phyloP scores from a whole-genome alignment of 208 protist species.

The Angomonas ambiguus region DNA sequence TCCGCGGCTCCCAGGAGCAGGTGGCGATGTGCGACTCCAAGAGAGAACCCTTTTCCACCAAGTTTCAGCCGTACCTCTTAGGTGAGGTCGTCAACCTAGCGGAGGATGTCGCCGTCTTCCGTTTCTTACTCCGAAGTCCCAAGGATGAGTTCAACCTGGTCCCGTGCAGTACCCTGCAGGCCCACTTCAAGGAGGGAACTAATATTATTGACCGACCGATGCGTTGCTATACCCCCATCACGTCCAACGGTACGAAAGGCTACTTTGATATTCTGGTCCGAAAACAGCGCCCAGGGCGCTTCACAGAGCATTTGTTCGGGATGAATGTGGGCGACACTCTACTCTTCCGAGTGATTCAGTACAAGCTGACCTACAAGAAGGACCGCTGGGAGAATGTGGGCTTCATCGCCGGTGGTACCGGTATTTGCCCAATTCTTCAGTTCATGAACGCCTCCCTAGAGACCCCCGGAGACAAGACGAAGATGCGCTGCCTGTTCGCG shows the following conservation, averaged over 20 bases:
- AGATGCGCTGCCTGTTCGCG: conserved; percentile 83
- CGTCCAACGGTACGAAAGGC: conserved; percentile 77
- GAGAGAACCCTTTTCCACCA: conserved; percentile 44
- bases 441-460: conserved; percentile 85
- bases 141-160: conserved; percentile 66
- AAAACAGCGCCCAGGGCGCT: conserved; percentile 72
- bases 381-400: conserved; percentile 79
- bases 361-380: conserved; percentile 81
- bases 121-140: conserved; percentile 70
- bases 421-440: conserved; percentile 91
- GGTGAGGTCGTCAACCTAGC: conserved; percentile 83
- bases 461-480: conserved; percentile 74
- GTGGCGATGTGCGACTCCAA: conserved; percentile 35
- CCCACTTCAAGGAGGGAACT: conserved; percentile 69
- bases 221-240: conserved; percentile 91
- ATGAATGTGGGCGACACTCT: conserved; percentile 83
- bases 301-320: conserved; percentile 79
- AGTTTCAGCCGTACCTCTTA: conserved; percentile 76
- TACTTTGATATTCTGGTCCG: conserved; percentile 88
- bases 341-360: conserved; percentile 70
- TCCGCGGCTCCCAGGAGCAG: conserved; percentile 27
- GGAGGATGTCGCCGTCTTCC: conserved; percentile 84
- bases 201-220: conserved; percentile 83
- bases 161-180: conserved; percentile 81
- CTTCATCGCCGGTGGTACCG: conserved; percentile 89